Evolutionary conservation across 2,329 filamentous ascomycete genomes (phyloP), one percentile per base, ranked within the genome.

Genomic region (Microascus cirrosus): DNA sequence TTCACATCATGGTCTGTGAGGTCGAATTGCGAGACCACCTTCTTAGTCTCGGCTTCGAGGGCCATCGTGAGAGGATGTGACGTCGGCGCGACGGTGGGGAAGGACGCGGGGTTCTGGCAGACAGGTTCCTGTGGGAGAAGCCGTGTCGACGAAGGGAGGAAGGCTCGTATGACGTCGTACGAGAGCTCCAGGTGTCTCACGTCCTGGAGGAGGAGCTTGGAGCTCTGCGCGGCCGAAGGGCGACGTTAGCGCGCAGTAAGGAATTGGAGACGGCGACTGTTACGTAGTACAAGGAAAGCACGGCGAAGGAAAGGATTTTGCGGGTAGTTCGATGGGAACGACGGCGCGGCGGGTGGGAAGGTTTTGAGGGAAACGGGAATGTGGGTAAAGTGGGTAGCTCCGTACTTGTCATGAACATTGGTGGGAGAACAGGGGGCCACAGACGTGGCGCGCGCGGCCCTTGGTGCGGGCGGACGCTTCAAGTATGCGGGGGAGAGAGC

Each of bases 11-110:
- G 82, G 65, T 90, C 80, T 60, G 83, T 78, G 73, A 92, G 93
- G 58, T 95, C 89, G 74, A 97, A 97, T 71, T 94, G 84, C 65
- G 82, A 82, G 66, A 89, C 88, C 67, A 96, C 84, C 68, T 83
- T 83, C 79, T 85, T 85, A 60, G 91, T 90, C 73, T 93, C 88
- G 61, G 85, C 80, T 61, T 74, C 74, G 62, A 87, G 76, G 60
- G 78, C 74, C 84, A 87, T 87, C 64, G 75, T 77, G 73, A 78
- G 75, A 58, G 77, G 77, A 70, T 69, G 71, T 51, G 82, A 84
- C 57, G 78, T 74, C 15, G 82, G 81, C 36, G 77, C 73, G 50
- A 73, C 65, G 20, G 77, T 79, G 52, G 78, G 74, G 66, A 85
- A 84, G 51, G 79, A 76, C 56, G 72, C 73, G 57, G 74, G 77